Base-by-base conservation (phyloP, 2,329 filamentous ascomycete genomes). In the Fusarium xylarioides region DNA sequence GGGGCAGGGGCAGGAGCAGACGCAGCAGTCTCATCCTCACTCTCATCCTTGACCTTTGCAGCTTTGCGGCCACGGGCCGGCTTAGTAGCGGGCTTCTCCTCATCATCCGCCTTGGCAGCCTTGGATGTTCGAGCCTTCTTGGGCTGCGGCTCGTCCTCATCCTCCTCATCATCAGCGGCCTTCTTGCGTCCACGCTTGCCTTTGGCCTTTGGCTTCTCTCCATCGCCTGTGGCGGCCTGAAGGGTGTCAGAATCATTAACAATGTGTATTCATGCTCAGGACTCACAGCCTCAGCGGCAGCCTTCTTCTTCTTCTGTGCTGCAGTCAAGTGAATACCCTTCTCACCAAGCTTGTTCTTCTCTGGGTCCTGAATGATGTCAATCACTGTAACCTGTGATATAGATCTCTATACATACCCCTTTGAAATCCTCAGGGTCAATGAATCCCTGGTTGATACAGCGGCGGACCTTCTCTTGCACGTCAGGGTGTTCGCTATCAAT, bases 391-490 rank as follows among this genome's bases (percentile, higher is more conserved):
- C 30, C 35, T 28, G 30, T 32, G 26, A 16, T 23, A 19, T 11
- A 28, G 8, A 14, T 21, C n/a, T 46, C 34, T 60, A 30, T 37
- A 85, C 92, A 83, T 87, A 97, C 95, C 18, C 94, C 94, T 38
- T 92, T 95, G 90, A 94, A 98, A 76, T 98, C 95, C 57, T 93
- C 91, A 46, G 94, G 87, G 74, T 93, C 92, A 76, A 98, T 92
- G 77, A 96, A 93, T 30, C 94, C 94, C 79, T 95, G 88, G 66
- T 88, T 86, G 30, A 98, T 81, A 57, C 92, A 93, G 50, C 88
- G 88, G 56, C 88, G 86, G 73, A 98, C 85, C 85, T 96, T 97
- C 49, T 89, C 89, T 81, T 95, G 90, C 3, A 90, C 77, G 4
- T 94, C 91, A 1, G 86, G 83, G 42, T 91, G 83, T 7, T 82